Conservation (phyloP, 441 rosid genomes). For the Populus hybrid region DNA sequence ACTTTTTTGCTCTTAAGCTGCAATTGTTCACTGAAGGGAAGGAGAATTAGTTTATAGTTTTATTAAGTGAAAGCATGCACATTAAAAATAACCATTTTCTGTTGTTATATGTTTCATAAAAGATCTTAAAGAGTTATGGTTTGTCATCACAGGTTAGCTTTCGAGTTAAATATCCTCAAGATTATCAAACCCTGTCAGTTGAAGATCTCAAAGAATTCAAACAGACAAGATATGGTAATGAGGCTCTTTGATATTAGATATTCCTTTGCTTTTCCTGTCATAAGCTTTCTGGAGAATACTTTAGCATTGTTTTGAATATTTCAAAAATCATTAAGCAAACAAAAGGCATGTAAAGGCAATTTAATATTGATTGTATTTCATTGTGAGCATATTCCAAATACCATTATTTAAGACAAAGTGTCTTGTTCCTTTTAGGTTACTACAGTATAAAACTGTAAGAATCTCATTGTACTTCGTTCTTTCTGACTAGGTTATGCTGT, state of each 20-base stretch:
- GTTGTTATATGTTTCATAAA: background rate
- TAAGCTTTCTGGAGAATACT: background rate
- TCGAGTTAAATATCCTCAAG: conserved; percentile 91
- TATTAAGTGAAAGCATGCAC: background rate
- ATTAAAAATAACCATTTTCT: background rate
- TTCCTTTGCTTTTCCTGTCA: background rate
- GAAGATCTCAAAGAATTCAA: conserved; percentile 99
- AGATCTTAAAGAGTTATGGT: conserved; percentile 19
- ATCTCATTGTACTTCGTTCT: too few species aligned
- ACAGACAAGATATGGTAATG: conserved; percentile 97
- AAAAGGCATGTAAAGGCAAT: background rate
- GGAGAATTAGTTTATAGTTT: background rate
- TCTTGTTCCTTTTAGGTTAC: too few species aligned
- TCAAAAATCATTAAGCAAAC: background rate
- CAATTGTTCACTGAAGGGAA: background rate
- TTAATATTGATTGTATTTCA: background rate
- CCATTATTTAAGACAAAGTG: background rate
- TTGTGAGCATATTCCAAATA: background rate
- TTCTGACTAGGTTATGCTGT: too few species aligned
- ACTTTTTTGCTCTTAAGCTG: background rate
- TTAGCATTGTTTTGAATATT: background rate
- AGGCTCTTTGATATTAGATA: conserved; percentile 5
- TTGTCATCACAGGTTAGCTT: conserved; percentile 74
- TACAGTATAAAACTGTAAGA: too few species aligned
- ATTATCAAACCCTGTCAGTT: conserved; percentile 79